phyloP scores from a whole-genome alignment of 495 filamentous ascomycete species.

The Niebla homalea region DNA sequence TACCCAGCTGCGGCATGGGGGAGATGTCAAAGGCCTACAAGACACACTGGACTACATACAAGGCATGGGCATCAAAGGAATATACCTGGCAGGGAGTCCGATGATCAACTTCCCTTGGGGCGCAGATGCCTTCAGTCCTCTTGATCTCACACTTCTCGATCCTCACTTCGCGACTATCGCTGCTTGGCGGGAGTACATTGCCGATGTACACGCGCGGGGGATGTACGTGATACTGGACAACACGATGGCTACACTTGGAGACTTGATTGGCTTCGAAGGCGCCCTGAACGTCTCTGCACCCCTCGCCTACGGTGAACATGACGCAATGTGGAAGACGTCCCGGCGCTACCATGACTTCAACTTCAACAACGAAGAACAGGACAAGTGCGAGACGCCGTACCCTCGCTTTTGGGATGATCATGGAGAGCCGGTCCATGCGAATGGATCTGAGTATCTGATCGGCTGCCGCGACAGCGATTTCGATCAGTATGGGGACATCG shows the following conservation, averaged over 20 bases:
- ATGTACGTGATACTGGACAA: slow-evolving; percentile 32
- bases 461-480: slow-evolving; percentile 29
- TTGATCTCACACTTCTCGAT: slow-evolving; percentile 29
- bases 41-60: slow-evolving; percentile 28
- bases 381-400: slow-evolving; percentile 20
- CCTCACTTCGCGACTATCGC: slow-evolving; percentile 26
- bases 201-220: slow-evolving; percentile 24
- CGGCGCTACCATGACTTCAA: slow-evolving; percentile 30
- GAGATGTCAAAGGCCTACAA: slow-evolving; percentile 24
- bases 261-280: slow-evolving; percentile 34
- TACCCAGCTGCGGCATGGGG: slow-evolving; percentile 30
- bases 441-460: slow-evolving; percentile 19
- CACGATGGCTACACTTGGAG: slow-evolving; percentile 30
- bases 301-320: slow-evolving; percentile 29
- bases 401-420: slow-evolving; percentile 26
- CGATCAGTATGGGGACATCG: slow-evolving; percentile 31
- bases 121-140: slow-evolving; percentile 28
- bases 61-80: slow-evolving; percentile 29
- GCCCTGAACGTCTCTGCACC: slow-evolving; percentile 31
- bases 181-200: slow-evolving; percentile 23
- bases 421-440: slow-evolving; percentile 14
- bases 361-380: slow-evolving; percentile 21
- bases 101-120: slow-evolving; percentile 32
- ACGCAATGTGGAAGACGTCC: slow-evolving; percentile 30
- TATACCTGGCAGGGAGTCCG: slow-evolving; percentile 28